Conservation (phyloP, 805 yeast genomes). For the Ogataea kodamae region DNA sequence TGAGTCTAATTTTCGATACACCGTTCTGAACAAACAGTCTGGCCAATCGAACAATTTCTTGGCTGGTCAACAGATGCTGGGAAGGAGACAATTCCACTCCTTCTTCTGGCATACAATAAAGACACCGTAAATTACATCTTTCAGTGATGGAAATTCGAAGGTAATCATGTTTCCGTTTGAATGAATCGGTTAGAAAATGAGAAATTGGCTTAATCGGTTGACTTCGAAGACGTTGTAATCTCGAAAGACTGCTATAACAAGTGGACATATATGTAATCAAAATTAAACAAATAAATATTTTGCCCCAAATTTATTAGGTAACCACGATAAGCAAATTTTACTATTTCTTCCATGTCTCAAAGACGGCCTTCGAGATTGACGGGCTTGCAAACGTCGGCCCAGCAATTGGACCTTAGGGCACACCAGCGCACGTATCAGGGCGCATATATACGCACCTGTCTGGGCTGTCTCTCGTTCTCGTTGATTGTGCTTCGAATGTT, state of each 20-base stretch:
- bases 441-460: conserved; percentile 70
- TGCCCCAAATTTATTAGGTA: too few species aligned
- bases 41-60: conserved; percentile 44
- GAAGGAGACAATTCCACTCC: conserved; percentile 48
- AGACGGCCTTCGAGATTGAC: conserved; percentile 34
- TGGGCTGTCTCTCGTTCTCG: conserved; percentile 64
- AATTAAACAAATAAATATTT: too few species aligned
- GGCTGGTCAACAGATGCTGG: conserved; percentile 38
- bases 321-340: neutral
- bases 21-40: conserved; percentile 44
- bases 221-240: conserved; percentile 13
- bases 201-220: conserved; percentile 32
- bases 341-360: conserved; percentile 2
- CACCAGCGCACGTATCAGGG: conserved; percentile 85
- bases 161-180: conserved; percentile 45
- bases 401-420: conserved; percentile 55
- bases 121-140: conserved; percentile 44
- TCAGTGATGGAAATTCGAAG: conserved; percentile 50
- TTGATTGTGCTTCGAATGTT: conserved; percentile 63
- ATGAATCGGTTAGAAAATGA: conserved; percentile 42
- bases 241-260: too few species aligned
- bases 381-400: conserved; percentile 36
- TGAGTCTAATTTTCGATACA: conserved; percentile 47
- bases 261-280: too few species aligned
- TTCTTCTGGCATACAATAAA: conserved; percentile 57